Base-by-base conservation (phyloP, 805 yeast genomes). In the Pichia kluyveri region DNA sequence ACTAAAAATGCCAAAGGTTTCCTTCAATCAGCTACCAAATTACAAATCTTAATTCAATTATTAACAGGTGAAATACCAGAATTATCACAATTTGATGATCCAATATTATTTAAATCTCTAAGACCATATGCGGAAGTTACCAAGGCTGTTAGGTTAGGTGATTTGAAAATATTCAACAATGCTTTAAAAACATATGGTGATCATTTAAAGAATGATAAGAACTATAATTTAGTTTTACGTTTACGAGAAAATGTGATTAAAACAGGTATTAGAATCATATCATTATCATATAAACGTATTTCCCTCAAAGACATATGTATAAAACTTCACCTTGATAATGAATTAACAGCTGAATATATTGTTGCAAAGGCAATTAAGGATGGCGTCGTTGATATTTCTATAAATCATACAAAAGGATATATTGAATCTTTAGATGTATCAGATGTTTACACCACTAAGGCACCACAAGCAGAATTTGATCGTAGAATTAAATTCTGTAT, bases 51-150 rank as follows among this genome's bases (percentile, higher is more conserved):
- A 50, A 86, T 93, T 58, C 96, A 93, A 69, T 73, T 93, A 60
- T 78, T 93, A 58, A 90, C 91, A 79, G 99, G 99, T 50, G 99
- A 93, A 58, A 83, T 93, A 55, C 99, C 99, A 17, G 96, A 88
- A 59, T 73, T 95, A 55, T 75, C 88, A 43, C 77, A 79, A 37
- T 93, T 93, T 73, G 78, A 79, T 56, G 84, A 86, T 59, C 69
- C 77, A 15, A 68, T 70, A 42, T 69, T 80, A 59, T 80, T 78
- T 54, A 71, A 73, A 44, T 74, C 85, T 4, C 73, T 89, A 51
- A 75, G 71, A 52, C 96, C 98, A 32, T 93, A 93, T 63, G 80
- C 86, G 55, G 84, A 82, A 50, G 83, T 93, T 41, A 84, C 96
- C 18, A 82, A 85, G 58, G 96, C 98, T 18, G 99, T 93, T 18